These are phyloP conservation scores for Hypholoma fasciculare DNA, from an alignment of 768 basidiomycete genomes.

Conservation along the genomic window DNA sequence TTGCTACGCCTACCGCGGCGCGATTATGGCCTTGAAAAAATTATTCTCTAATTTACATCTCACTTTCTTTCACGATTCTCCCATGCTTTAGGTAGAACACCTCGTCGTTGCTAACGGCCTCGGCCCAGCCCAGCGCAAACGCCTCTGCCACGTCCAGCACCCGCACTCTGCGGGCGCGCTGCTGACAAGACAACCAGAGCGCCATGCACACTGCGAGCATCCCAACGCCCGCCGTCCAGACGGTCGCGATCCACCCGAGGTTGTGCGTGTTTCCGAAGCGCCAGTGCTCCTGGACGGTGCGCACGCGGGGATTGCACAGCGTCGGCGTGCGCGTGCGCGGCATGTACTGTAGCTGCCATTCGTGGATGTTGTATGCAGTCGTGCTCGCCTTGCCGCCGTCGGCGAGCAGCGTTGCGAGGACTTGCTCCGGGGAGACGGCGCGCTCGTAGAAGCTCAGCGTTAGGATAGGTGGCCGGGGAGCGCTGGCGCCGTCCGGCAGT, in stretches of 20 bases:
- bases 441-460: not conserved
- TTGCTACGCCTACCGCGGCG: no score
- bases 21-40: no score
- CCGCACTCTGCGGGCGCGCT: not conserved
- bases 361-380: not conserved
- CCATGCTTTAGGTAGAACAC: not conserved
- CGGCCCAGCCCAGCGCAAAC: not conserved
- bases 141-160: conserved; percentile 1
- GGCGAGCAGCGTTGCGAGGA: conserved; percentile 1
- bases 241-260: conserved; percentile 8
- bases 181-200: not conserved
- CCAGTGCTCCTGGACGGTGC: conserved; percentile 5
- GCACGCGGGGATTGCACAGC: not conserved
- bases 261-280: conserved; percentile 3
- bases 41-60: no score
- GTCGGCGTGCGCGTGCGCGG: not conserved
- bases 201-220: not conserved
- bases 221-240: conserved; percentile 3
- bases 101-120: not conserved
- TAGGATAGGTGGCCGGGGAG: not conserved
- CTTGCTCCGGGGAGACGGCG: not conserved
- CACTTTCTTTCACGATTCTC: conserved; percentile 1
- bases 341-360: not conserved
- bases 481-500: not conserved
- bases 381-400: conserved; percentile 6